Percentiles rank a stretch among this genome's conserved stretches.
Conservation (phyloP, 768 basidiomycete species). For the Floccularia luteovirens region DNA sequence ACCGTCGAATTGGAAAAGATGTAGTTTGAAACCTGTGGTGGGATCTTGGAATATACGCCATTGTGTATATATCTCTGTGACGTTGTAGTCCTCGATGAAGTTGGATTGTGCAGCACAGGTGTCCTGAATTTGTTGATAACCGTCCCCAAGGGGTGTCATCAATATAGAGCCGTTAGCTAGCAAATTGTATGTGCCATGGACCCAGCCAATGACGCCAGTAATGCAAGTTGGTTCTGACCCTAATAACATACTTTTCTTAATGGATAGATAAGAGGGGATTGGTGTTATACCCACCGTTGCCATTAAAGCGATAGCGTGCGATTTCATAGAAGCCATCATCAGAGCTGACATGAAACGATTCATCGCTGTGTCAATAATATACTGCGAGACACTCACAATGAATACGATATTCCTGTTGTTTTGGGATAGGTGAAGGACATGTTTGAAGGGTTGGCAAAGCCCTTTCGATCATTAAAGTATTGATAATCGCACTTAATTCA, state of each 20-base stretch:
- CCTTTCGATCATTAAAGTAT: slow-evolving; percentile 32
- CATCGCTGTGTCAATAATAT: slow-evolving; percentile 3
- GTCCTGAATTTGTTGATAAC: slow-evolving; percentile 92
- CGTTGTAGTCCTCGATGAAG: slow-evolving; percentile 79
- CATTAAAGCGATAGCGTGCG: slow-evolving; percentile 81
- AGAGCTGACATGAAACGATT: slow-evolving; percentile 53
- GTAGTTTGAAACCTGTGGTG: slow-evolving; percentile 55
- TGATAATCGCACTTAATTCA: slow-evolving; percentile 3
- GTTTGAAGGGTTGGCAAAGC: slow-evolving; percentile 81
- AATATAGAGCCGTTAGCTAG: slow-evolving; percentile 75
- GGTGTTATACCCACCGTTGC: slow-evolving; percentile 58
- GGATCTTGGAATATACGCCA: slow-evolving; percentile 77
- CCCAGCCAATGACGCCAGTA: slow-evolving; percentile 82
- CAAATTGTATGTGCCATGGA: slow-evolving; percentile 72
- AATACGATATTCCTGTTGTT: slow-evolving; percentile 82
- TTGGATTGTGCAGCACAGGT: slow-evolving; percentile 86
- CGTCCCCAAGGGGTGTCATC: slow-evolving; percentile 73
- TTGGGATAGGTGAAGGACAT: slow-evolving; percentile 76
- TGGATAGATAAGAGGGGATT: slow-evolving; percentile 1
- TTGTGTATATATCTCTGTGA: slow-evolving; percentile 50
- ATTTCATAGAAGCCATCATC: slow-evolving; percentile 78
- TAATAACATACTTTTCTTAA: too few species aligned
- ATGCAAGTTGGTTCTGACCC: slow-evolving; percentile 85
- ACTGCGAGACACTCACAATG: slow-evolving; percentile 61
- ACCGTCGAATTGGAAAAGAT: slow-evolving; percentile 76